Conservation (phyloP, 331 rosid species). For the Quercus tomentella region DNA sequence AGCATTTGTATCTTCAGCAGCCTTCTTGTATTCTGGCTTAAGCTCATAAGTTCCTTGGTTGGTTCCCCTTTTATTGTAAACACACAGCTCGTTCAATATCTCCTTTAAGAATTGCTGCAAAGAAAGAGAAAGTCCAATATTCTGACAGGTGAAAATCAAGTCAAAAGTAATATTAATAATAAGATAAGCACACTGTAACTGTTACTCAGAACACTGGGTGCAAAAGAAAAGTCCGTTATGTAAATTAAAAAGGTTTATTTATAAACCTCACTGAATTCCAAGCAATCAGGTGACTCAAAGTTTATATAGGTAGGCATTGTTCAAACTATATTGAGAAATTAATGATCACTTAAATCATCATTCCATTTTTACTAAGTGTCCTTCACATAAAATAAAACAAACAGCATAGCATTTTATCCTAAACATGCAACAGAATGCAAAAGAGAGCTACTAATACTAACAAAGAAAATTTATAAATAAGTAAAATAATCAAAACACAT, state of each 20-base stretch:
- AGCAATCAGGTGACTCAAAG: not conserved
- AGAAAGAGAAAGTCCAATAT: not conserved
- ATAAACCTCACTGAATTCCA: not conserved
- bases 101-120: constrained; percentile 99
- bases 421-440: not conserved
- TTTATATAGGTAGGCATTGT: not conserved
- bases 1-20: constrained; percentile 68
- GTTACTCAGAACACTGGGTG: not conserved
- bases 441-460: not conserved
- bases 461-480: not conserved
- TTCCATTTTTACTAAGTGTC: not conserved
- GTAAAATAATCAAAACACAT: constrained; percentile 14
- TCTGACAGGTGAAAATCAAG: not conserved
- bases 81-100: constrained; percentile 89
- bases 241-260: not conserved
- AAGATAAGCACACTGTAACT: not conserved
- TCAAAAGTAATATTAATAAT: not conserved
- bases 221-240: not conserved
- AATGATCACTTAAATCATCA: not conserved
- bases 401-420: not conserved
- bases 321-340: not conserved
- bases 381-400: not conserved
- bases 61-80: constrained; percentile 96
- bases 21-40: constrained; percentile 96
- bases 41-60: constrained; percentile 99